phyloP scores from a whole-genome alignment of 2,329 filamentous ascomycete genomes.

The Diaporthe helianthi region DNA sequence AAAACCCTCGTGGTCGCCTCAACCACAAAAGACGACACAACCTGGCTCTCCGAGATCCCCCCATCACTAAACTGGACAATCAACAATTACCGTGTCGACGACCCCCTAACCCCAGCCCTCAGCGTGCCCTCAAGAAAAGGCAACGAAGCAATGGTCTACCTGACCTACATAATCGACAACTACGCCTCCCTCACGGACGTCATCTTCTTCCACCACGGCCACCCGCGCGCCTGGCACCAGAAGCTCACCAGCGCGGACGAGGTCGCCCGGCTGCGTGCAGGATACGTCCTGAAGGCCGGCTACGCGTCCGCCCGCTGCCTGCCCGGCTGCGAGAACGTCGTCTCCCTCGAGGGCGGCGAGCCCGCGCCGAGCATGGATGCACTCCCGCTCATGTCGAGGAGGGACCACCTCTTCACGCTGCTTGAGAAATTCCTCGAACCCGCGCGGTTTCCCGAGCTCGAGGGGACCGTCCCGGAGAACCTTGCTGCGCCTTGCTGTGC shows the following conservation, averaged over 20 bases:
- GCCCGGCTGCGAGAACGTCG: conserved; percentile 41
- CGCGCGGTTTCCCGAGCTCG: conserved; percentile 1
- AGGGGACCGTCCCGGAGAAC: conserved; percentile 43
- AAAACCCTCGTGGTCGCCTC: conserved; percentile 37
- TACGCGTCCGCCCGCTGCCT: conserved; percentile 67
- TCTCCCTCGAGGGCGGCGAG: conserved; percentile 33
- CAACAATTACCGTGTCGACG: conserved; percentile 39
- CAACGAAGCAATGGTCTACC: conserved; percentile 67
- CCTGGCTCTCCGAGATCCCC: conserved; percentile 35
- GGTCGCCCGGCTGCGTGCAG: conserved; percentile 57
- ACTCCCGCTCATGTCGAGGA: conserved; percentile 18
- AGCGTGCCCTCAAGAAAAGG: conserved; percentile 47
- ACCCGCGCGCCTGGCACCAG: conserved; percentile 65
- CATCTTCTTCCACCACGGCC: conserved; percentile 66
- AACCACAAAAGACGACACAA: conserved; percentile 28
- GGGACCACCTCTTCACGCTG: conserved; percentile 37
- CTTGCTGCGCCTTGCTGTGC: conserved; percentile 57
- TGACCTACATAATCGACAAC: conserved; percentile 68
- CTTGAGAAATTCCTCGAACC: conserved; percentile 37
- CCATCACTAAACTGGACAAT: conserved; percentile 35
- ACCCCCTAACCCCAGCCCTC: conserved; percentile 34
- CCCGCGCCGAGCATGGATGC: not conserved
- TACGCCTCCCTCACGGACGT: conserved; percentile 66
- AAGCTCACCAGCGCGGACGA: conserved; percentile 56
- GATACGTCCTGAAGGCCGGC: conserved; percentile 58